Percentiles rank a stretch among this genome's conserved stretches.
Conservation (phyloP, 2,329 filamentous ascomycete genomes). For the Phyllosticta ampelicida region DNA sequence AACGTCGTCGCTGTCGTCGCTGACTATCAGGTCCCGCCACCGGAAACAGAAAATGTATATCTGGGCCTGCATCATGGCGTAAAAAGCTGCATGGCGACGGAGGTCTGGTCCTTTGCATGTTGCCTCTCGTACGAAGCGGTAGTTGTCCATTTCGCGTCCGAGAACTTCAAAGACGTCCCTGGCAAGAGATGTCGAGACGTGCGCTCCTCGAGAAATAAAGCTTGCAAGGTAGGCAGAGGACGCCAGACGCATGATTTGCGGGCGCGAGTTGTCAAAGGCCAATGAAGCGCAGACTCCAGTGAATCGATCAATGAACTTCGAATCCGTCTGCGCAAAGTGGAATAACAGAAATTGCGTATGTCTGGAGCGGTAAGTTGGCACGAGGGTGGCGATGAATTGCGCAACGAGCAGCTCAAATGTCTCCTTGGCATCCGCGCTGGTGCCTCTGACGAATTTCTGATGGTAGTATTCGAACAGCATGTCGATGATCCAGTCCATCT, state of each 20-base stretch:
- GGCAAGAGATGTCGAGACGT: slow-evolving; percentile 66
- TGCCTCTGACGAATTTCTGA: slow-evolving; percentile 57
- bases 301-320: slow-evolving; percentile 70
- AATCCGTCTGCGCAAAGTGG: slow-evolving; percentile 79
- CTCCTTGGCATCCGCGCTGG: slow-evolving; percentile 53
- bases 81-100: slow-evolving; percentile 72
- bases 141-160: slow-evolving; percentile 62
- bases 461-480: slow-evolving; percentile 77
- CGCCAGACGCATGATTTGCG: slow-evolving; percentile 66
- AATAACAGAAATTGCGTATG: slow-evolving; percentile 95
- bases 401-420: slow-evolving; percentile 69
- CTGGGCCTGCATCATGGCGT: slow-evolving; percentile 76
- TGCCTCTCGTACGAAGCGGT: slow-evolving; percentile 61
- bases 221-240: slow-evolving; percentile 88
- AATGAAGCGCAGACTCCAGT: slow-evolving; percentile 65
- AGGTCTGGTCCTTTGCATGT: slow-evolving; percentile 76
- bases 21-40: slow-evolving; percentile 77
- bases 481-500: slow-evolving; percentile 85
- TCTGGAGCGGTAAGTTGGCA: slow-evolving; percentile 82
- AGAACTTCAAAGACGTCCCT: slow-evolving; percentile 73
- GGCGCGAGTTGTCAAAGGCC: slow-evolving; percentile 53
- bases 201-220: slow-evolving; percentile 82
- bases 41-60: slow-evolving; percentile 97
- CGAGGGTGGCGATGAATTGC: slow-evolving; percentile 78
- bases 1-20: slow-evolving; percentile 36